Conservation (phyloP, 306 rosid genomes). For the Corylus americana region DNA sequence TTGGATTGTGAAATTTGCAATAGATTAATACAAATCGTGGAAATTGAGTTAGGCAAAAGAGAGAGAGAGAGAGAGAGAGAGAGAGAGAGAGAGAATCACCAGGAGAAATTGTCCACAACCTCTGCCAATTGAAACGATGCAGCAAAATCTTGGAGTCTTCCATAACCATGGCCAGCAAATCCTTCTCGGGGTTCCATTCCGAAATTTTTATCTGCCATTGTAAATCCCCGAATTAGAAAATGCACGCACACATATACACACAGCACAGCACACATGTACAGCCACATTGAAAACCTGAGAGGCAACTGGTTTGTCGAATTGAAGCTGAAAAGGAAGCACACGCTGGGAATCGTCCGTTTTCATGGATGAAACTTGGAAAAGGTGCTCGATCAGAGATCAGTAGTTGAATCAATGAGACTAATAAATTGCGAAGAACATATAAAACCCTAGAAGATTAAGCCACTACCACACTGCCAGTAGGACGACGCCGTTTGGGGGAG, state of each 20-base stretch:
- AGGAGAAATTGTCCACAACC: constrained; percentile 88
- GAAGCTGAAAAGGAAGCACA: constrained; percentile 85
- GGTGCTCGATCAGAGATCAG: neutral
- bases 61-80: too few relatives aligned
- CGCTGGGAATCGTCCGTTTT: constrained; percentile 72
- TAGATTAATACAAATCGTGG: neutral
- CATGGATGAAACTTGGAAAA: constrained; percentile 33
- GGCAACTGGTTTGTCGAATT: constrained; percentile 83
- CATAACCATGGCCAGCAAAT: constrained; percentile 92
- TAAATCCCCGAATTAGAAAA: constrained; percentile 17
- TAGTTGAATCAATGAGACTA: neutral
- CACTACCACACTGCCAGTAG: neutral
- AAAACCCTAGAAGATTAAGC: neutral
- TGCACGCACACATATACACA: neutral
- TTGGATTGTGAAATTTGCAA: neutral
- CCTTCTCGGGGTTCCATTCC: constrained; percentile 99
- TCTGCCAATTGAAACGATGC: constrained; percentile 98
- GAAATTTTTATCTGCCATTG: constrained; percentile 64
- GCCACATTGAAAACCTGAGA: constrained; percentile 54
- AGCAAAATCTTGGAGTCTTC: constrained; percentile 89
- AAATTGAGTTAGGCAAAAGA: neutral
- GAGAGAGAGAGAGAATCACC: constrained; percentile 38
- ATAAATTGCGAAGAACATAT: neutral
- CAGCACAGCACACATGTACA: neutral
- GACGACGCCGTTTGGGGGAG: neutral